These are phyloP conservation scores for Penicillium sp. DNA, from an alignment of 2,329 filamentous ascomycete species.

Conservation along the genomic window DNA sequence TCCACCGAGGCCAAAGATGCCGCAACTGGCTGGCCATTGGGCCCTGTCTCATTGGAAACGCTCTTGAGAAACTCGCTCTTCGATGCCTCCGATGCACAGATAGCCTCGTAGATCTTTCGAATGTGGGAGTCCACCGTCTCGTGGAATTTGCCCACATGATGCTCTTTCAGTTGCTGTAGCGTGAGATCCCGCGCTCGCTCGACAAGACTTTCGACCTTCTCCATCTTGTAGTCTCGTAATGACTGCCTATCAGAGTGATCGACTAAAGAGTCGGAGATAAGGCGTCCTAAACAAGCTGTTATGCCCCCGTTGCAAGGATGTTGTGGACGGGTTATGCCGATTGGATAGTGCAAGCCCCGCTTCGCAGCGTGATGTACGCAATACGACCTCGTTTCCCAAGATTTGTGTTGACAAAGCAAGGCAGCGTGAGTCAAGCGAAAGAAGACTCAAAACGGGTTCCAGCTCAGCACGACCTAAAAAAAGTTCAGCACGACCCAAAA, in stretches of 20 bases:
- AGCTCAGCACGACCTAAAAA: too few species aligned
- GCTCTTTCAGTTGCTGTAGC: conserved; percentile 15
- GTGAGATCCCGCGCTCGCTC: conserved; percentile 28
- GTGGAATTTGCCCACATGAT: conserved; percentile 36
- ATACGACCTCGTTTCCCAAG: neutral
- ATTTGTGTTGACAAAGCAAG: neutral
- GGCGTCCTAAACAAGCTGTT: neutral
- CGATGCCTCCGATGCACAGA: conserved; percentile 28
- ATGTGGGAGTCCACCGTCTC: conserved; percentile 42
- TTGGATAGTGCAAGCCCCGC: conserved; percentile 6
- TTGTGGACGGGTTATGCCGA: neutral
- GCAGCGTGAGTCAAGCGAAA: neutral
- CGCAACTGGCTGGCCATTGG: conserved; percentile 5
- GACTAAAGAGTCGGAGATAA: neutral
- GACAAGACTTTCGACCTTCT: conserved; percentile 28
- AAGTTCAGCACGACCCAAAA: too few species aligned
- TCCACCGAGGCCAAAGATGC: conserved; percentile 45
- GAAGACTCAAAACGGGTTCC: neutral
- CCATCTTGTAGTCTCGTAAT: conserved; percentile 20
- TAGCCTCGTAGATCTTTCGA: conserved; percentile 42
- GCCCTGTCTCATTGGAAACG: conserved; percentile 28
- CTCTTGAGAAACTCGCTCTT: conserved; percentile 34
- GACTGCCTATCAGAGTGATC: neutral
- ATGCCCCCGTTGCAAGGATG: neutral
- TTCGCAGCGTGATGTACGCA: conserved; percentile 1